Evolutionary conservation across 768 basidiomycete genomes (phyloP).

Genomic region (Boletus huronensis): DNA sequence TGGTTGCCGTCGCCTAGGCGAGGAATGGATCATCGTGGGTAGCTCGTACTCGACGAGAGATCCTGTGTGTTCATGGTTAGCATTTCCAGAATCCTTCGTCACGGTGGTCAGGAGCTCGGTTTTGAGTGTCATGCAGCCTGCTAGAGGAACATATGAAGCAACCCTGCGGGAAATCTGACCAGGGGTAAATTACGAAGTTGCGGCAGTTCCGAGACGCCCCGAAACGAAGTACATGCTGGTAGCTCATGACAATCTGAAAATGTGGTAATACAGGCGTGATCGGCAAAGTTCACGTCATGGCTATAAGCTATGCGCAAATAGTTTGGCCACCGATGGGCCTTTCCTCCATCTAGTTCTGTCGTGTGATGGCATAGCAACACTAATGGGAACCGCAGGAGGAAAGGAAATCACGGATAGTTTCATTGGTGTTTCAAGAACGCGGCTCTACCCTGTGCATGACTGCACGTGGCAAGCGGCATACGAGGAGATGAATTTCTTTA

Average conservation of each 20-base stretch:
- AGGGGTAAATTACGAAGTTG: background rate
- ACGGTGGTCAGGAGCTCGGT: background rate
- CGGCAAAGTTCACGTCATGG: slow-evolving; percentile 17
- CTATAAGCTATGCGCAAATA: slow-evolving; percentile 7
- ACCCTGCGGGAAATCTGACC: slow-evolving; percentile 6
- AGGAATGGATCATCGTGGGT: too few relatives aligned
- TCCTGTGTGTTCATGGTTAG: background rate
- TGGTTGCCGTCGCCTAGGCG: background rate
- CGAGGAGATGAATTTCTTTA: slow-evolving; percentile 13
- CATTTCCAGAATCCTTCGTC: background rate
- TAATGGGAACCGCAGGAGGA: slow-evolving; percentile 10
- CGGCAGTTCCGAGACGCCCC: slow-evolving; percentile 10
- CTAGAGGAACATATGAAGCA: background rate
- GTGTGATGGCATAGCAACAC: slow-evolving; percentile 15
- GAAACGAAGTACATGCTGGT: slow-evolving; percentile 2
- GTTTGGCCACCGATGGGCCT: slow-evolving; percentile 20
- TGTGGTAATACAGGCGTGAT: slow-evolving; percentile 20
- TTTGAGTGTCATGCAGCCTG: background rate
- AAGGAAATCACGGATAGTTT: slow-evolving; percentile 5
- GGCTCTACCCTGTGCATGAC: too few relatives aligned
- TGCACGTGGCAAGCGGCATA: too few relatives aligned
- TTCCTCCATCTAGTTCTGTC: too few relatives aligned
- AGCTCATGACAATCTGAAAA: slow-evolving; percentile 2
- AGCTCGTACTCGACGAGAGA: background rate
- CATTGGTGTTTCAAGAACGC: slow-evolving; percentile 18